Conservation (phyloP, 768 basidiomycete species). For the Lactifluus pinguis region DNA sequence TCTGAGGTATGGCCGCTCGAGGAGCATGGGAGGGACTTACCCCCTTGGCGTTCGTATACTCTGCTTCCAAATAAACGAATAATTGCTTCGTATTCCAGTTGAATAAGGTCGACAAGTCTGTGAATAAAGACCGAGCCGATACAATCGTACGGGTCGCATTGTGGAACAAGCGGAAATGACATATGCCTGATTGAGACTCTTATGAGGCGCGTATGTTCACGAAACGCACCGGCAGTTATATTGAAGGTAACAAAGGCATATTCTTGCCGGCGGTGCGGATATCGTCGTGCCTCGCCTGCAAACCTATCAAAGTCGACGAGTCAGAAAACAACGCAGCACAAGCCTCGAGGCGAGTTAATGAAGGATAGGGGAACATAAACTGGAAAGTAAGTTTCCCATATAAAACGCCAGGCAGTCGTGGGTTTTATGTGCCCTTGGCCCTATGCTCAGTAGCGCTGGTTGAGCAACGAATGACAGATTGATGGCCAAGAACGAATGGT, state of each 20-base stretch:
- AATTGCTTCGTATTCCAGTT: slow-evolving; percentile 97
- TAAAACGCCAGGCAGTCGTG: background rate
- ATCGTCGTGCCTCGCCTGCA: slow-evolving; percentile 30
- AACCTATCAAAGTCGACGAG: slow-evolving; percentile 11
- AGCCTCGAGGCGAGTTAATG: background rate
- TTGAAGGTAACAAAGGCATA: slow-evolving; percentile 77
- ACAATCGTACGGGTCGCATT: background rate
- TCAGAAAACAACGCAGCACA: background rate
- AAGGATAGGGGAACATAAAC: background rate
- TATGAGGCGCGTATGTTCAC: background rate
- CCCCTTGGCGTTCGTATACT: slow-evolving; percentile 65
- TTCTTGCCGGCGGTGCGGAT: slow-evolving; percentile 58
- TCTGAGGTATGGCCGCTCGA: background rate
- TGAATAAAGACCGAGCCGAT: background rate
- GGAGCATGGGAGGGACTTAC: slow-evolving; percentile 36
- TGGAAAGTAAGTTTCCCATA: background rate
- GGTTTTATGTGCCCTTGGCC: background rate
- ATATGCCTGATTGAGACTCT: background rate
- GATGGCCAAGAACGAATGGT: background rate
- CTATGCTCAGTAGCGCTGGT: background rate
- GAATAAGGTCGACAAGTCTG: slow-evolving; percentile 78
- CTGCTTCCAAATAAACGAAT: slow-evolving; percentile 79
- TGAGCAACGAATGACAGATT: background rate
- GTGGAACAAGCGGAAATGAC: background rate
- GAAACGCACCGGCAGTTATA: slow-evolving; percentile 58